Evolutionary conservation across 371 early-diverging fungal genomes (phyloP).

Genomic region (Capillidium heterosporum): DNA sequence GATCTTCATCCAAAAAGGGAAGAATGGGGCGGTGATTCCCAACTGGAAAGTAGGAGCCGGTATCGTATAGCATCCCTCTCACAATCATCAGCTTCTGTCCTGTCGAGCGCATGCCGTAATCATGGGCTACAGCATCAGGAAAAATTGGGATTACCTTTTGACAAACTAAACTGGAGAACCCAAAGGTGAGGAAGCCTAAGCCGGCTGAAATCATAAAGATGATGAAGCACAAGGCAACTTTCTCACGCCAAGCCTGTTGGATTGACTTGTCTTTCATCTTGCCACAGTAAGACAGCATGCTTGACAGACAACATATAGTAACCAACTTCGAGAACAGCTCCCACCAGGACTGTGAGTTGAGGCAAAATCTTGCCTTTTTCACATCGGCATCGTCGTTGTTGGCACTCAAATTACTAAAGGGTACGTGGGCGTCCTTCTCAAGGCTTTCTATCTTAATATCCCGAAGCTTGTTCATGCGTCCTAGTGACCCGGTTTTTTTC

Average conservation of each 20-base stretch:
- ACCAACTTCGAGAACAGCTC: constrained; percentile 9
- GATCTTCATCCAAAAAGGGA: constrained; percentile 6
- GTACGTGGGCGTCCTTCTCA: constrained; percentile 1
- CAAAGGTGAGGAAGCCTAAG: constrained; percentile 36
- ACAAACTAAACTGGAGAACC: constrained; percentile 28
- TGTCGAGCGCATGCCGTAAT: constrained; percentile 4
- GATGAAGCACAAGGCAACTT: constrained; percentile 52
- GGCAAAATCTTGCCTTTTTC: neutral
- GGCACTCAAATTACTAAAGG: neutral
- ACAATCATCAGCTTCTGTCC: constrained; percentile 11
- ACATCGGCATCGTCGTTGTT: neutral
- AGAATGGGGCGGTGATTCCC: constrained; percentile 13
- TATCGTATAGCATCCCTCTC: constrained; percentile 16
- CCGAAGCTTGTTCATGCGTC: neutral
- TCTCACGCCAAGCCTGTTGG: constrained; percentile 66
- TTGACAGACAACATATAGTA: constrained; percentile 13
- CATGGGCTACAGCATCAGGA: constrained; percentile 7
- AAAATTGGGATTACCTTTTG: constrained; percentile 8
- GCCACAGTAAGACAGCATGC: constrained; percentile 8
- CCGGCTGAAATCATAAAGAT: constrained; percentile 25
- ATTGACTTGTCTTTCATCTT: constrained; percentile 24
- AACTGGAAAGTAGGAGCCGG: constrained; percentile 11
- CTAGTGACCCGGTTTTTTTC: neutral
- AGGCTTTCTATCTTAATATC: constrained; percentile 2
- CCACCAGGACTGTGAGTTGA: constrained; percentile 10